Evolutionary conservation across 2,329 filamentous ascomycete species (phyloP), one percentile per base, ranked within the genome.

Genomic region (Stachybotrys elegans): DNA sequence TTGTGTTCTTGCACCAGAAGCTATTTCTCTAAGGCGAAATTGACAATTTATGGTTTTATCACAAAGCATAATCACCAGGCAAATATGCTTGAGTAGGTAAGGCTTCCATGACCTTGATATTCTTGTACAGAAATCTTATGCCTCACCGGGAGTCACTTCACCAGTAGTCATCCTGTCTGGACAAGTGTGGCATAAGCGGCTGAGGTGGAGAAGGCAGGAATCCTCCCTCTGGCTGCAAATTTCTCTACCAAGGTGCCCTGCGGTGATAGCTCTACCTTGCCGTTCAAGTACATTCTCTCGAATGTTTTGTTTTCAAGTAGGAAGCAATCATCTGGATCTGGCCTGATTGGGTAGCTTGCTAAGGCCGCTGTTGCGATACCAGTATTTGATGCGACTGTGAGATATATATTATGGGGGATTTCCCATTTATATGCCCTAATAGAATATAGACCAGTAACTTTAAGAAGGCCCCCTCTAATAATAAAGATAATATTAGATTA

Each of bases 281-380:
- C 90, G 2, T 79, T 85, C 32, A 95, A 71, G 62, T 95, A 95
- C 83, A 91, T 92, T 60, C 77, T 75, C 71, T 95, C 90, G 48
- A 95, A 88, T 4, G 84, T 86, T 71, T 93, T 94, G 71, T 95
- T 95, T 68, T 93, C 88, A 95, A 88, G 63, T 94, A 95, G 54
- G 86, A 90, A 19, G 89, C 87, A 57, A 95, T 83, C 83, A 95
- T 92, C 63, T 78, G 83, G 65, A 95, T 84, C 70, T 95, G 90
- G 55, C 86, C 85, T 40, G 81, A 81, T 84, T 81, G 45, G 89
- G 74, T 12, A 91, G 74, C 63, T 86, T 78, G 54, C 84, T 88
- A 20, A 90, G 78, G 1, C 90, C 90, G 5, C 83, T 84, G 43
- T 78, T 78, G 90, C 87, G 43, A 90, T 90, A 21, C 90, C 90